These are phyloP conservation scores for Pseudoperonospora humuli DNA, from an alignment of 352 stramenopile genomes.

Conservation along the genomic window DNA sequence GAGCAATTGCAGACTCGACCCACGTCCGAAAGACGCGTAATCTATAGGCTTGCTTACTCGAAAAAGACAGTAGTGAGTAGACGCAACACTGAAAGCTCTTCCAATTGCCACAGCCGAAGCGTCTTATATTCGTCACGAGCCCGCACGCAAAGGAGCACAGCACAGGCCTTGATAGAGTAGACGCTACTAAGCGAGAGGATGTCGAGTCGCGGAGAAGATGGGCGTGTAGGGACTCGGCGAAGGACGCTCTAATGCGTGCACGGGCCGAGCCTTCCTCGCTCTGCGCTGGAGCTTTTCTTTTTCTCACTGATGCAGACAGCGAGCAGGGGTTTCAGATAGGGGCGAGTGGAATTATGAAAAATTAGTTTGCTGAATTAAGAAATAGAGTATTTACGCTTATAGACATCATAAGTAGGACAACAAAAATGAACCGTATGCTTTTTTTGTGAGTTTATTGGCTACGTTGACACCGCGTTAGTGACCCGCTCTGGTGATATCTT, in stretches of 20 bases:
- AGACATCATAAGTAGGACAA: background rate
- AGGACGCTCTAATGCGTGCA: constrained; percentile 12
- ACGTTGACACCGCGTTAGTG: background rate
- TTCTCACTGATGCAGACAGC: constrained; percentile 25
- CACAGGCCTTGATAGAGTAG: background rate
- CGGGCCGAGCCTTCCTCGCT: constrained; percentile 20
- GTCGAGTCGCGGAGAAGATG: constrained; percentile 5
- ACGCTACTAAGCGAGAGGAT: constrained; percentile 10
- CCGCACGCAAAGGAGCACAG: background rate
- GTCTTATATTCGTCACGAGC: no score
- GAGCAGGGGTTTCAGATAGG: constrained; percentile 20
- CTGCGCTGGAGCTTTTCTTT: constrained; percentile 33
- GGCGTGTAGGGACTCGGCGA: constrained; percentile 2
- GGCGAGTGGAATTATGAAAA: background rate
- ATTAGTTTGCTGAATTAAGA: background rate
- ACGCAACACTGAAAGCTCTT: no score
- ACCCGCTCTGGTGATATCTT: constrained; percentile 1
- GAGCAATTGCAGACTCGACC: background rate
- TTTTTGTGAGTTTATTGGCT: background rate
- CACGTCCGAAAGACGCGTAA: constrained; percentile 1
- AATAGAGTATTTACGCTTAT: background rate
- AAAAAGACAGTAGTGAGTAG: no score
- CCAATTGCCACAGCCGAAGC: no score
- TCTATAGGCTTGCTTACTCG: no score
- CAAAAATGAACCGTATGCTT: background rate